Conservation (phyloP, 495 filamentous ascomycete species). For the Pyrenopolyporus hunteri region DNA sequence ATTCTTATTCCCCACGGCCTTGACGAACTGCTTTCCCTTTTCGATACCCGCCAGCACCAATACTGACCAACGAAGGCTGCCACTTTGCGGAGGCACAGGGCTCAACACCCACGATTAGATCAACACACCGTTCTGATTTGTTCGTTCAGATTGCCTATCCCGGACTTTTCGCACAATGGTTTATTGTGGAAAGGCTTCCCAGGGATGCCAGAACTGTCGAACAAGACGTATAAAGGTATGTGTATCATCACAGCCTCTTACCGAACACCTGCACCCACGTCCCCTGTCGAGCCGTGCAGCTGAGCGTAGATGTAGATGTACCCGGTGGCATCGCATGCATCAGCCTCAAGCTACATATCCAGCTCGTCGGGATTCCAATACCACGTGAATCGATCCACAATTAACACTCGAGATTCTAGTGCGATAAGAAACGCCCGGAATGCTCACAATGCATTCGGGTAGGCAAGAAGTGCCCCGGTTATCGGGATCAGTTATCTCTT, state of each 20-base stretch:
- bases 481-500: constrained; percentile 69
- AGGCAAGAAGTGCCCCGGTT: constrained; percentile 68
- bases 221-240: constrained; percentile 67
- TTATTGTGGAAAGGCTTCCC: constrained; percentile 74
- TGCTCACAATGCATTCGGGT: constrained; percentile 69
- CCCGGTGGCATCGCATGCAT: constrained; percentile 8
- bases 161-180: constrained; percentile 61
- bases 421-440: constrained; percentile 67
- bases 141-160: constrained; percentile 35
- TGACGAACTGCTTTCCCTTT: constrained; percentile 44
- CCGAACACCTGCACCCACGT: constrained; percentile 17
- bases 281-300: constrained; percentile 19
- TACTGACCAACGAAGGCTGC: constrained; percentile 35
- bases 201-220: constrained; percentile 71
- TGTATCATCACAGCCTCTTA: constrained; percentile 25
- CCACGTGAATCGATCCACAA: constrained; percentile 13
- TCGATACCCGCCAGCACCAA: constrained; percentile 37
- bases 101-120: constrained; percentile 26
- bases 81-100: constrained; percentile 26
- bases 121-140: constrained; percentile 34
- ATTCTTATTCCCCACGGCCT: constrained; percentile 38
- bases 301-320: constrained; percentile 15
- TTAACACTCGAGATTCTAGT: constrained; percentile 50
- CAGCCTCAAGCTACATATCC: constrained; percentile 12
- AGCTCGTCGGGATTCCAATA: constrained; percentile 8